These are phyloP conservation scores for Verticillium klebahnii DNA, from an alignment of 2,329 filamentous ascomycete species.

Conservation along the genomic window DNA sequence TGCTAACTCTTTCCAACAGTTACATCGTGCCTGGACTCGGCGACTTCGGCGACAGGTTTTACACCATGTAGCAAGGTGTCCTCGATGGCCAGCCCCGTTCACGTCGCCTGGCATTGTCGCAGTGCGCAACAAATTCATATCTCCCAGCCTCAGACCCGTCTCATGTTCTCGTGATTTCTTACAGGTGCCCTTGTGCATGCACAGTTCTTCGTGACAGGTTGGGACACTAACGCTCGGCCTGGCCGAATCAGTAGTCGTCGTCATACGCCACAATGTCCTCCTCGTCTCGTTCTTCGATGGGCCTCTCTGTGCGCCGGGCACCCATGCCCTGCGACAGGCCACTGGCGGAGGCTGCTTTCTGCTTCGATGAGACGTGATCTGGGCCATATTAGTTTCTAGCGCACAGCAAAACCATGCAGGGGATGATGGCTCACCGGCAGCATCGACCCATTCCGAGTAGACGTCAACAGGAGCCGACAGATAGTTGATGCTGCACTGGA, in stretches of 20 bases:
- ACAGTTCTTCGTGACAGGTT: conserved; percentile 1
- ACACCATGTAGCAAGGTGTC: conserved; percentile 65
- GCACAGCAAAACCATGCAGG: not conserved
- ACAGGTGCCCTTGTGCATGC: not conserved
- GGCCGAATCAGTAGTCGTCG: conserved; percentile 46
- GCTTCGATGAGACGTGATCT: conserved; percentile 2
- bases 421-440: conserved; percentile 45
- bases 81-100: not conserved
- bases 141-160: not conserved
- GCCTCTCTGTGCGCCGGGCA: conserved; percentile 14
- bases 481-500: conserved; percentile 91
- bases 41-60: conserved; percentile 94
- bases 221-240: not conserved
- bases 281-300: conserved; percentile 40
- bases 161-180: not conserved
- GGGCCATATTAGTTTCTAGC: not conserved
- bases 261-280: conserved; percentile 49
- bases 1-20: conserved; percentile 49
- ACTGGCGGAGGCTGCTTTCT: not conserved
- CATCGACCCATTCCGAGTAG: conserved; percentile 97
- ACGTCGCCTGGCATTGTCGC: not conserved
- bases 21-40: conserved; percentile 93
- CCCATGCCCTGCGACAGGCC: not conserved
- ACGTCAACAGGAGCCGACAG: conserved; percentile 90
- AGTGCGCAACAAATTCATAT: not conserved